Percentiles rank a stretch among this genome's conserved stretches.
Conservation (phyloP, 768 basidiomycete genomes). For the Suillus paluster region DNA sequence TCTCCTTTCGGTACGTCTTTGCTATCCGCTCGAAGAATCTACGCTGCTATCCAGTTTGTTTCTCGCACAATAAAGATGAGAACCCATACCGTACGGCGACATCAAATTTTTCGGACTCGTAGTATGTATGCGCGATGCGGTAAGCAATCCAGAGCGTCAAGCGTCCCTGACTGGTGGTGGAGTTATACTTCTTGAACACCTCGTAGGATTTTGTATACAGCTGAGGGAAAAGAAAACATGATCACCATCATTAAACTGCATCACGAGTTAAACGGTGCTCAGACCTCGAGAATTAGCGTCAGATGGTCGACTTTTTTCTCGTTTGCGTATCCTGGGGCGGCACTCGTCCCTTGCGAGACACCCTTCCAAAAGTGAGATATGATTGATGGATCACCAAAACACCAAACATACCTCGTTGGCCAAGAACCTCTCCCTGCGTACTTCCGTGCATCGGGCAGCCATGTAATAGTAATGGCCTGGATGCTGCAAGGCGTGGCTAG, state of each 20-base stretch:
- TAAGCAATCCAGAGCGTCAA: slow-evolving; percentile 90
- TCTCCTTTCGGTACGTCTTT: slow-evolving; percentile 84
- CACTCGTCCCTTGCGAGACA: slow-evolving; percentile 38
- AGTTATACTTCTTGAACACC: slow-evolving; percentile 79
- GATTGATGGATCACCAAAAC: background rate
- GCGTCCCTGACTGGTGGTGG: slow-evolving; percentile 65
- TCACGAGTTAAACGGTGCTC: slow-evolving; percentile 10
- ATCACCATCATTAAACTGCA: slow-evolving; percentile 11
- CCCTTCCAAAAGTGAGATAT: slow-evolving; percentile 10
- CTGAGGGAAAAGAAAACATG: slow-evolving; percentile 42
- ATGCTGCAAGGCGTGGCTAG: slow-evolving; percentile 83
- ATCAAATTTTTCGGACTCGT: slow-evolving; percentile 78
- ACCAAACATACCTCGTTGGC: slow-evolving; percentile 53
- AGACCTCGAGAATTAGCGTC: slow-evolving; percentile 80
- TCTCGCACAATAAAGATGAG: background rate
- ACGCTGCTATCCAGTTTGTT: slow-evolving; percentile 2
- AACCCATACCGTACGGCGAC: slow-evolving; percentile 78
- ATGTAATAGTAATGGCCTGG: slow-evolving; percentile 88
- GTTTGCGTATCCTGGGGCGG: slow-evolving; percentile 78
- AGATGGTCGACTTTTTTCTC: slow-evolving; percentile 94
- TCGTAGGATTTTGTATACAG: slow-evolving; percentile 96
- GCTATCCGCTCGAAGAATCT: slow-evolving; percentile 96
- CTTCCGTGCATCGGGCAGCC: slow-evolving; percentile 85
- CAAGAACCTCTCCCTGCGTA: slow-evolving; percentile 70
- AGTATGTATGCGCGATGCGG: slow-evolving; percentile 88